Evolutionary conservation across 2,329 filamentous ascomycete genomes (phyloP).

Genomic region (Akanthomyces dipterigenus): DNA sequence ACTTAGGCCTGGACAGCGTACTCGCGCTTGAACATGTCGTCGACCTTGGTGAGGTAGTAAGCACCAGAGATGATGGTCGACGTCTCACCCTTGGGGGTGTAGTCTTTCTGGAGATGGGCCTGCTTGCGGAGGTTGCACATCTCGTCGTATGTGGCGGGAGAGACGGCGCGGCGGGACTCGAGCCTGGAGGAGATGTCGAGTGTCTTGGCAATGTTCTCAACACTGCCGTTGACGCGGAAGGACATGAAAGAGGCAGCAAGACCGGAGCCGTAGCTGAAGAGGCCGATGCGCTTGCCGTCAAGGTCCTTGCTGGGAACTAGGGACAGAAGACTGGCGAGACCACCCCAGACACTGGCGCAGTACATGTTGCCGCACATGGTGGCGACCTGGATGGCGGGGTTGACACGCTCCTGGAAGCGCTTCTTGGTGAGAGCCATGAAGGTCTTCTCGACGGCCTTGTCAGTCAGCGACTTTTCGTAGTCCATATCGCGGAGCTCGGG

Average conservation of each 20-base stretch:
- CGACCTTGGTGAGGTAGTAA: slow-evolving; percentile 75
- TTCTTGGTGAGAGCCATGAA: slow-evolving; percentile 83
- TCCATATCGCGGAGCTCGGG: slow-evolving; percentile 71
- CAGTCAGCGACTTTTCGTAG: slow-evolving; percentile 70
- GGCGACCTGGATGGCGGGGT: slow-evolving; percentile 65
- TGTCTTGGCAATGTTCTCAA: slow-evolving; percentile 58
- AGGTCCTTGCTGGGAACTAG: slow-evolving; percentile 56
- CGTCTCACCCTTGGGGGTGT: slow-evolving; percentile 59
- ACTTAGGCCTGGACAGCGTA: slow-evolving; percentile 68
- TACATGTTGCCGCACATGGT: slow-evolving; percentile 68
- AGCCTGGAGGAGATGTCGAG: slow-evolving; percentile 66
- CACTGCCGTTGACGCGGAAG: slow-evolving; percentile 65
- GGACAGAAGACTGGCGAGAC: slow-evolving; percentile 63
- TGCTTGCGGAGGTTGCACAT: slow-evolving; percentile 77
- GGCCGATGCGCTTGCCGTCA: slow-evolving; percentile 63
- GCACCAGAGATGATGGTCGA: slow-evolving; percentile 60
- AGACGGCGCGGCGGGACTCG: slow-evolving; percentile 56
- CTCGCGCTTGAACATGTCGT: slow-evolving; percentile 79
- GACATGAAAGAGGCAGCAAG: slow-evolving; percentile 66
- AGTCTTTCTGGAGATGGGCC: slow-evolving; percentile 77
- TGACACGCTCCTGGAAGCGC: slow-evolving; percentile 71
- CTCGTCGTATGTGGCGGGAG: slow-evolving; percentile 70
- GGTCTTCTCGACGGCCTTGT: slow-evolving; percentile 80
- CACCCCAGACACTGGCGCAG: slow-evolving; percentile 68
- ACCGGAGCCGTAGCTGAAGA: slow-evolving; percentile 77